phyloP scores from a whole-genome alignment of 768 basidiomycete species.

The Pleurotus djamor region DNA sequence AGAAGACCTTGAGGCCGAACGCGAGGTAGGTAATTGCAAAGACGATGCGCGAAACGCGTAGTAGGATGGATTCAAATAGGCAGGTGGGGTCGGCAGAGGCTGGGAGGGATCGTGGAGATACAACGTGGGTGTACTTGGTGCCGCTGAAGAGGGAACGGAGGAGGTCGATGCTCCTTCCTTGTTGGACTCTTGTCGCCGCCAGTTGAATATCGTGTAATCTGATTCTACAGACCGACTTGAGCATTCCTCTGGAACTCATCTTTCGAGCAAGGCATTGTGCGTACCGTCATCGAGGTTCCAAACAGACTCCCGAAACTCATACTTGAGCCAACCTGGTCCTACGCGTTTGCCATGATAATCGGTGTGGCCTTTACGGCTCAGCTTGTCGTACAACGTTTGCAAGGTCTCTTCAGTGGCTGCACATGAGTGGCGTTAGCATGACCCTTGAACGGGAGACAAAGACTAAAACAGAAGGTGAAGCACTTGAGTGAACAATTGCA shows the following conservation, averaged over 20 bases:
- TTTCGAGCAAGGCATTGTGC: conserved; percentile 11
- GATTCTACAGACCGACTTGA: conserved; percentile 45
- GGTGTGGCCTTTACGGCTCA: conserved; percentile 61
- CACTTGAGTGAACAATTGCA: conserved; percentile 73
- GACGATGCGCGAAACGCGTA: conserved; percentile 59
- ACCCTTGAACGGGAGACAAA: conserved; percentile 7
- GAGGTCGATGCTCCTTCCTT: conserved; percentile 20
- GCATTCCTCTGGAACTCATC: background rate
- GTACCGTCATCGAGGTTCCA: conserved; percentile 92
- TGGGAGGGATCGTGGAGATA: conserved; percentile 61
- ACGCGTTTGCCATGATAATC: conserved; percentile 62
- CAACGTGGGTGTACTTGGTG: conserved; percentile 43
- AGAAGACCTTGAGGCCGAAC: conserved; percentile 25
- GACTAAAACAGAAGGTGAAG: conserved; percentile 22
- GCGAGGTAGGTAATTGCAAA: conserved; percentile 24
- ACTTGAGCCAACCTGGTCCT: conserved; percentile 82
- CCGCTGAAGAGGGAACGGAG: conserved; percentile 18
- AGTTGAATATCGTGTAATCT: conserved; percentile 85
- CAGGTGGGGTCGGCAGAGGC: conserved; percentile 57
- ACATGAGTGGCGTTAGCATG: background rate
- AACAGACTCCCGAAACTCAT: conserved; percentile 72
- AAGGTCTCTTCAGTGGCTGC: conserved; percentile 71
- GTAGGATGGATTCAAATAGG: conserved; percentile 69
- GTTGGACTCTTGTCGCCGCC: conserved; percentile 54
- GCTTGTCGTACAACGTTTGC: conserved; percentile 62